Base-by-base conservation (phyloP, 1,284 basidiomycete genomes). In the Boletus sp. region DNA sequence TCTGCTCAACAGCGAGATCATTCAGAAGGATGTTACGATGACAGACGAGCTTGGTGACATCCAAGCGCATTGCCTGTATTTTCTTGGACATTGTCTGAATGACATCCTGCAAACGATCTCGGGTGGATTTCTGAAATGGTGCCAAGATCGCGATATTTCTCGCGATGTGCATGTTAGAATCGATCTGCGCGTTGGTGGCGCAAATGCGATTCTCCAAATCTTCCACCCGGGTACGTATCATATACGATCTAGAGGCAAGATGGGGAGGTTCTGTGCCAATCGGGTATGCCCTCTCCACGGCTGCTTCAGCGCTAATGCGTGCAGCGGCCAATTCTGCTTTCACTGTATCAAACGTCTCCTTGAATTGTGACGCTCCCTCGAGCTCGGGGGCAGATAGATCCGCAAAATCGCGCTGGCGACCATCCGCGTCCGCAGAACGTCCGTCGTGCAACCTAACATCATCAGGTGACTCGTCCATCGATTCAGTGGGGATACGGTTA, bases 121-220 rank as follows among this genome's bases (percentile, higher is more conserved):
- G 81, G 2, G 92, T 94, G 5, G 84, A 72, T 44, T 80, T 80
- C 60, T 88, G 89, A 66, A 97, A 94, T 2, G 94, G 92, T 8
- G 91, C 88, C 40, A 96, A 73, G 42, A 88, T 80, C 2, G 84
- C 84, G n/a, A 96, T 75, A 59, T 94, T 94, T 35, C 87, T 82
- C 16, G 88, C 81, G 33, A 87, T 69, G 22, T 87, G 81, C 60
- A 94, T 70, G 55, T 88, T 80, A 12, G 77, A 69, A 40, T 87
- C 80, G n/a, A 96, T 78, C 49, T 81, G 77, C 0, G 72, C 63
- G 56, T 84, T 81, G n/a, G 76, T 71, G 1, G 73, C 64, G 13
- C 71, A 65, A 42, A 91, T 80, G 49, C 74, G 76, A 12, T 69
- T 64, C 39, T 90, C 81, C 43, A 94, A 68, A 36, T 84, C 78